Evolutionary conservation across 164 flowering plant species (phyloP).

Genomic region (Aristolochia contorta): DNA sequence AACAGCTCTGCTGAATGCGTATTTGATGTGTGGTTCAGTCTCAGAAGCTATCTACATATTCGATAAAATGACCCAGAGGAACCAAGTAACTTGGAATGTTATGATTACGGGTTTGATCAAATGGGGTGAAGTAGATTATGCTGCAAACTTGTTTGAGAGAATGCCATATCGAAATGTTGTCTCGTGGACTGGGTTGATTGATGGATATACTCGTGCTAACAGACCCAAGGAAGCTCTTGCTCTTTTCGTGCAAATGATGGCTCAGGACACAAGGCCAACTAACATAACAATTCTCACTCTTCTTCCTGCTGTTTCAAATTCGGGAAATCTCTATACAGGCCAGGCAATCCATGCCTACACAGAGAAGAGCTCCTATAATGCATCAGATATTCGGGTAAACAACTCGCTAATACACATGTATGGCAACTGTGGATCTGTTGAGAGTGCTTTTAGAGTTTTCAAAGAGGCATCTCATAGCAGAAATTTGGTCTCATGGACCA

Average conservation of each 20-base stretch:
- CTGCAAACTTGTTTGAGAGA: conserved; percentile 11
- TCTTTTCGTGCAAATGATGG: conserved; percentile 14
- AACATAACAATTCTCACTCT: conserved; percentile 16
- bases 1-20: conserved; percentile 19
- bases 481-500: conserved; percentile 21
- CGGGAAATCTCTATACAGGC: conserved; percentile 9
- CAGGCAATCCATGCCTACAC: conserved; percentile 10
- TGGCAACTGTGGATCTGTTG: conserved; percentile 36
- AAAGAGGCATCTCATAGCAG: conserved; percentile 8
- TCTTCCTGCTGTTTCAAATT: conserved; percentile 15
- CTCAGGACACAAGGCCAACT: conserved; percentile 11
- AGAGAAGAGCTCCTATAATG: conserved; percentile 7
- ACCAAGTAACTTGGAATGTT: conserved; percentile 20
- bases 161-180: conserved; percentile 14
- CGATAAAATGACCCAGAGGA: conserved; percentile 13
- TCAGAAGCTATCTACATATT: conserved; percentile 14
- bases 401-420: conserved; percentile 34
- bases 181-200: conserved; percentile 24
- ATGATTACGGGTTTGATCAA: conserved; percentile 21
- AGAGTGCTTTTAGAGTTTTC: conserved; percentile 11
- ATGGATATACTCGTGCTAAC: conserved; percentile 15
- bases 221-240: conserved; percentile 11
- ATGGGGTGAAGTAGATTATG: conserved; percentile 15
- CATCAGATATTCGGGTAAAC: conserved; percentile 11
- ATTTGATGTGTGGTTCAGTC: conserved; percentile 9